Percentiles rank a stretch among this genome's conserved stretches.
These are phyloP conservation scores for Penicillium taxi DNA, from an alignment of 495 filamentous ascomycete species.

Conservation along the genomic window DNA sequence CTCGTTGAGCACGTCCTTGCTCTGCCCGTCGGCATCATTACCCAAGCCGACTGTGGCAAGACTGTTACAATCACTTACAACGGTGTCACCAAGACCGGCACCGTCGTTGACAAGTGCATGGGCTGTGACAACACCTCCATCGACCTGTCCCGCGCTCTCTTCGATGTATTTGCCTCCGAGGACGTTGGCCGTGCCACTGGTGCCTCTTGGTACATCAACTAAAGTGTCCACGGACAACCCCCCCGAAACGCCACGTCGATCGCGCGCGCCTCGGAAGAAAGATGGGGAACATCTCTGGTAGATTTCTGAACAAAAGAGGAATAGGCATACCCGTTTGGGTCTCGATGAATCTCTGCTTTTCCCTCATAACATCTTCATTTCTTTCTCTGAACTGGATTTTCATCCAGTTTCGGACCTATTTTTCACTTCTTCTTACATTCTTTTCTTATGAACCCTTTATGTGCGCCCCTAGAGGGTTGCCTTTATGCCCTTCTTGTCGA, in stretches of 20 bases:
- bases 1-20: slow-evolving; percentile 37
- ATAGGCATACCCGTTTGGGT: slow-evolving; percentile 5
- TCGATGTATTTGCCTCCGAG: slow-evolving; percentile 25
- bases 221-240: slow-evolving; percentile 9
- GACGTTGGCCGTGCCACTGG: slow-evolving; percentile 24
- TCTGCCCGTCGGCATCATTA: slow-evolving; percentile 46
- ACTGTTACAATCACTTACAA: slow-evolving; percentile 51
- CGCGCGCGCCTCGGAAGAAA: slow-evolving; percentile 6
- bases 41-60: slow-evolving; percentile 57
- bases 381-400: not conserved
- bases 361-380: slow-evolving; percentile 1
- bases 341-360: slow-evolving; percentile 9
- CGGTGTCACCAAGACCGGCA: slow-evolving; percentile 49
- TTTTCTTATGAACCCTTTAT: slow-evolving; percentile 4
- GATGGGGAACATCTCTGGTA: slow-evolving; percentile 18
- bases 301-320: too few relatives aligned
- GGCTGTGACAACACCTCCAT: slow-evolving; percentile 48
- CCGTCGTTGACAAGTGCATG: slow-evolving; percentile 67
- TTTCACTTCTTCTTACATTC: slow-evolving; percentile 10
- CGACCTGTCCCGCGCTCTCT: slow-evolving; percentile 41
- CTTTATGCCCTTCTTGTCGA: slow-evolving; percentile 10
- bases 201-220: slow-evolving; percentile 33
- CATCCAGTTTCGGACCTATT: not conserved
- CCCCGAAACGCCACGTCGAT: slow-evolving; percentile 14
- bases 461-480: slow-evolving; percentile 16